These are phyloP conservation scores for Mucor racemosus DNA, from an alignment of 371 early-diverging fungal species.

Conservation along the genomic window DNA sequence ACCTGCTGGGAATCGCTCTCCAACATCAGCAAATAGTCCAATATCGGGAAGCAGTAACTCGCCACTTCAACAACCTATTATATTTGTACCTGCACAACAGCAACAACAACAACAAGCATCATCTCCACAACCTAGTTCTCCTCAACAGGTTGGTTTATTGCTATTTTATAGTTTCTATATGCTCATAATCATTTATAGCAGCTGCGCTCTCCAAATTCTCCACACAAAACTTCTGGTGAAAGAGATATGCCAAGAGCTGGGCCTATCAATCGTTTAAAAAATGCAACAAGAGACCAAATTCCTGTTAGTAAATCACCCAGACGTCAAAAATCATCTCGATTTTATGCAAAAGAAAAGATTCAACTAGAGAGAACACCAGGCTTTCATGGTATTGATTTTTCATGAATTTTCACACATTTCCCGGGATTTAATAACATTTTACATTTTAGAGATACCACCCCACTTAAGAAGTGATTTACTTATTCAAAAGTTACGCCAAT, in stretches of 20 bases:
- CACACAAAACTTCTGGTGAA: conserved; percentile 13
- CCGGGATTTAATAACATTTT: background rate
- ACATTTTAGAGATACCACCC: conserved; percentile 68
- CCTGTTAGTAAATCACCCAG: conserved; percentile 83
- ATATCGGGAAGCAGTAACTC: conserved; percentile 7
- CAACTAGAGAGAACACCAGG: conserved; percentile 78
- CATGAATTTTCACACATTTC: background rate
- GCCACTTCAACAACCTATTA: conserved; percentile 16
- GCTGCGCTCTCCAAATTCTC: conserved; percentile 26
- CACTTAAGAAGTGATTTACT: conserved; percentile 81
- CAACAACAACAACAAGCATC: conserved; percentile 10
- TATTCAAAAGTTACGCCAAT: conserved; percentile 89
- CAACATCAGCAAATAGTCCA: conserved; percentile 1
- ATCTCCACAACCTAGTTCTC: background rate
- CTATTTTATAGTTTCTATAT: background rate
- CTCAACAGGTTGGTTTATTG: conserved; percentile 9
- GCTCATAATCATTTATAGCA: background rate
- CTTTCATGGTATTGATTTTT: conserved; percentile 68
- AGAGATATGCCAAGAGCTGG: conserved; percentile 71
- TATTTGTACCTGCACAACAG: conserved; percentile 25
- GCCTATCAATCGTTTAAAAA: conserved; percentile 79
- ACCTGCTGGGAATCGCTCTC: conserved; percentile 11
- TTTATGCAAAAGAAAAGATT: conserved; percentile 82
- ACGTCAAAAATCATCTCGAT: conserved; percentile 86
- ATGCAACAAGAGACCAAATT: conserved; percentile 80